Evolutionary conservation across 1,284 basidiomycete species (phyloP).

Genomic region (Schizophyllum commune): DNA sequence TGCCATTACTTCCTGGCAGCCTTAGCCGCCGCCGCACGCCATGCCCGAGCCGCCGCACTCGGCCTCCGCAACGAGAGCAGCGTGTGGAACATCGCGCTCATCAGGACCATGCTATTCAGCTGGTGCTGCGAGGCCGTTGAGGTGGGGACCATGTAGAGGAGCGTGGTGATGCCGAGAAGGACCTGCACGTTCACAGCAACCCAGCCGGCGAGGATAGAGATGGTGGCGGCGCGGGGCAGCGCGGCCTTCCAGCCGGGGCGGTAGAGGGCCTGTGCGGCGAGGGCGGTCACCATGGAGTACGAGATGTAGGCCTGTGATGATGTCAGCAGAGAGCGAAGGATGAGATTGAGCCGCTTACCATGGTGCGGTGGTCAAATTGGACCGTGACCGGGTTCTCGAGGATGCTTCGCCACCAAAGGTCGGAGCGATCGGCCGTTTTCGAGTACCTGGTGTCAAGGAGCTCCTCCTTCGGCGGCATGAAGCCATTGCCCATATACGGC

Average conservation of each 20-base stretch:
- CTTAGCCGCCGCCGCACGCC: conserved; percentile 35
- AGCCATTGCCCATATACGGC: conserved; percentile 88
- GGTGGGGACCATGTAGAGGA: conserved; percentile 91
- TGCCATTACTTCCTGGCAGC: conserved; percentile 6
- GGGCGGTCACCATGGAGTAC: conserved; percentile 55
- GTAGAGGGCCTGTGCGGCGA: conserved; percentile 54
- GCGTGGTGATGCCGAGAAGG: conserved; percentile 83
- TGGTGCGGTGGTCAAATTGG: conserved; percentile 91
- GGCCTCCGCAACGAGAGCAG: conserved; percentile 71
- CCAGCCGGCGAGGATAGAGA: conserved; percentile 63
- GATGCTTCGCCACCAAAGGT: conserved; percentile 88
- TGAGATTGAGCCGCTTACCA: conserved; percentile 39
- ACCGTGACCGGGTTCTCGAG: conserved; percentile 98
- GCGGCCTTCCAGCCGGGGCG: conserved; percentile 45
- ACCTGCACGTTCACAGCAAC: conserved; percentile 85
- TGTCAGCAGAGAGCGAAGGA: not conserved
- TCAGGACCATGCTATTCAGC: conserved; percentile 83
- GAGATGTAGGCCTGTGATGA: conserved; percentile 69
- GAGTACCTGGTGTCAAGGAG: conserved; percentile 77
- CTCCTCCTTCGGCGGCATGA: conserved; percentile 81
- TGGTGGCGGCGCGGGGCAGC: conserved; percentile 62
- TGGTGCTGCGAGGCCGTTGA: conserved; percentile 92
- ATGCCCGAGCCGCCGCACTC: conserved; percentile 55
- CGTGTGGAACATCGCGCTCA: conserved; percentile 82
- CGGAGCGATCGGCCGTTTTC: conserved; percentile 57